These are phyloP conservation scores for Adansonia gregorii DNA, from an alignment of 441 rosid species.

Conservation along the genomic window DNA sequence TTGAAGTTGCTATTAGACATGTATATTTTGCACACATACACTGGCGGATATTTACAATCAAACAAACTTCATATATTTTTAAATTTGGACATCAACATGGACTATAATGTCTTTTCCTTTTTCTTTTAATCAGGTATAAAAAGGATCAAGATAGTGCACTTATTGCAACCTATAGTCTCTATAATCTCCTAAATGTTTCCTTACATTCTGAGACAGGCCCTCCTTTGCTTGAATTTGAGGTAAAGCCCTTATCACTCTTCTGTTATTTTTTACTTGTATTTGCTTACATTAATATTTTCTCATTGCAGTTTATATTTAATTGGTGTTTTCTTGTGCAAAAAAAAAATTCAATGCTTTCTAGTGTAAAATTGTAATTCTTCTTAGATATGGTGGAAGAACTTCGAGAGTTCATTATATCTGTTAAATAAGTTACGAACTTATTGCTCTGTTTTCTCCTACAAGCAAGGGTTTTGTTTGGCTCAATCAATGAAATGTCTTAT, in stretches of 20 bases:
- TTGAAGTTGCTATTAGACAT: constrained; percentile 17
- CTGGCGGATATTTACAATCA: neutral
- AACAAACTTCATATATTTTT: neutral
- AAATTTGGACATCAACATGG: constrained; percentile 19
- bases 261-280: constrained; percentile 1
- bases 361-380: neutral
- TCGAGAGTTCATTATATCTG: neutral
- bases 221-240: constrained; percentile 99
- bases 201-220: constrained; percentile 93
- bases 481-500: constrained; percentile 14
- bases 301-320: constrained; percentile 13
- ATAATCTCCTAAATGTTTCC: constrained; percentile 78
- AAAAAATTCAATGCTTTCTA: neutral
- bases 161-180: constrained; percentile 84
- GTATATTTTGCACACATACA: neutral
- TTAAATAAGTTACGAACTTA: neutral
- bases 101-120: constrained; percentile 26
- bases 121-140: constrained; percentile 60
- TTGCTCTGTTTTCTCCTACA: constrained; percentile 15
- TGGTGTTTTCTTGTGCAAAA: neutral
- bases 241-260: constrained; percentile 30
- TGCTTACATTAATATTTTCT: constrained; percentile 14
- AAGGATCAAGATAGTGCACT: constrained; percentile 82
- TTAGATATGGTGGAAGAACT: constrained; percentile 4
- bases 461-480: constrained; percentile 2